Evolutionary conservation across 139 green algal species (phyloP), one percentile per base, ranked within the genome.

Genomic region (Chlorella sp.): DNA sequence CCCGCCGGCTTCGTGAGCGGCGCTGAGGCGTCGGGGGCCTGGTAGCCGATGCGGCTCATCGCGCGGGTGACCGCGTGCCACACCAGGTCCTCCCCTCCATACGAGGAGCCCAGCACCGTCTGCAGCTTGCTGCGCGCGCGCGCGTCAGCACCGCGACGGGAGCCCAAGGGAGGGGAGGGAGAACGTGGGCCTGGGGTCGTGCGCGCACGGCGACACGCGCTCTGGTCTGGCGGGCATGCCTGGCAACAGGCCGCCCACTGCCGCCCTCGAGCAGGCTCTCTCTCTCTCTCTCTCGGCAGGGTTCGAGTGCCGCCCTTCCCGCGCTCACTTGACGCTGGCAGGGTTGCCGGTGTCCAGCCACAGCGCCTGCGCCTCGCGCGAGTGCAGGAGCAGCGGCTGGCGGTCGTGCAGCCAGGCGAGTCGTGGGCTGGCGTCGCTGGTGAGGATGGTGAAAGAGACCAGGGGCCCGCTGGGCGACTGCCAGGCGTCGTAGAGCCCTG

Each of bases 321-420:
- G 38, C 14, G 36, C 60, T 68, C 38, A 68, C 60, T 68, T 43
- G 35, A 17, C 35, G 35, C 15, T 35, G 60, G 60, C 14, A 17
- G 35, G 15, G 61, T 79, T 62, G 5, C 41, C 45, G 8, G 31
- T 60, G 60, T 62, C 14, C 55, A 94, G 76, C 89, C 89, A 94
- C 3, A 31, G 31, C 36, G 62, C 63, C 43, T 70, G 72, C 8
- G 71, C 80, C 50, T 79, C 77, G 11, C 81, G 31, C 31, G 56
- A 73, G 12, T 55, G 71, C 31, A 97, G 84, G 12, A 97, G 64
- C 27, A 91, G 90, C 1, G 92, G 92, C 92, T 95, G 95, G 50
- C 92, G 83, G 87, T 94, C 84, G 74, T 97, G 92, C 72, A 97
- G 86, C 90, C 90, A 95, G 17, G 70, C 29, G 60, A 95, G 69